Conservation (phyloP, 1,284 basidiomycete genomes). For the Meira nashicola region DNA sequence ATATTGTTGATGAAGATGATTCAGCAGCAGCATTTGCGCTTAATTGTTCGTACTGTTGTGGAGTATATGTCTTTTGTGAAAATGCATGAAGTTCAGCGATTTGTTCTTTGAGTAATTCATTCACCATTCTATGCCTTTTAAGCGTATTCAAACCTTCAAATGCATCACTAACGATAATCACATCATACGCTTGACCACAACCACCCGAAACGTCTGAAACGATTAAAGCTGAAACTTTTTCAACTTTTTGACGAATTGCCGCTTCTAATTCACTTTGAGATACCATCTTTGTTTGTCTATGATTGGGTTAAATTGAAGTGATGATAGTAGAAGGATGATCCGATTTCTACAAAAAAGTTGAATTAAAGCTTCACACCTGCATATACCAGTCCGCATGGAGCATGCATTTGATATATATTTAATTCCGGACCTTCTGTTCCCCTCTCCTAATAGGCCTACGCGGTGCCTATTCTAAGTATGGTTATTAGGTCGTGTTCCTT, state of each 20-base stretch:
- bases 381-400: no score
- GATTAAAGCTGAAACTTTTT: conserved; percentile 36
- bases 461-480: no score
- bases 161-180: conserved; percentile 46
- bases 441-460: no score
- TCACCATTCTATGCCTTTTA: conserved; percentile 52
- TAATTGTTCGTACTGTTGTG: conserved; percentile 10
- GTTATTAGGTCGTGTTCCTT: no score
- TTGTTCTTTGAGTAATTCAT: conserved; percentile 54
- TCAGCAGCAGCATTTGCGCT: not conserved
- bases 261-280: conserved; percentile 46
- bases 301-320: no score
- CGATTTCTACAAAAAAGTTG: no score
- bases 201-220: conserved; percentile 52
- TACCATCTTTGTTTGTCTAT: conserved; percentile 27
- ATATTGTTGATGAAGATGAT: not conserved
- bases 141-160: conserved; percentile 49
- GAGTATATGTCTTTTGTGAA: conserved; percentile 52
- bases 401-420: no score
- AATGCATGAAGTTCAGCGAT: conserved; percentile 56
- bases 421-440: no score
- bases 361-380: no score
- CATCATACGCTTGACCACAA: conserved; percentile 51
- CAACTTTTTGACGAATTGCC: conserved; percentile 46
- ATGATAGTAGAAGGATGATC: no score